Evolutionary conservation across 2,329 filamentous ascomycete species (phyloP).

Genomic region (Neopestalotiopsis clavispora): DNA sequence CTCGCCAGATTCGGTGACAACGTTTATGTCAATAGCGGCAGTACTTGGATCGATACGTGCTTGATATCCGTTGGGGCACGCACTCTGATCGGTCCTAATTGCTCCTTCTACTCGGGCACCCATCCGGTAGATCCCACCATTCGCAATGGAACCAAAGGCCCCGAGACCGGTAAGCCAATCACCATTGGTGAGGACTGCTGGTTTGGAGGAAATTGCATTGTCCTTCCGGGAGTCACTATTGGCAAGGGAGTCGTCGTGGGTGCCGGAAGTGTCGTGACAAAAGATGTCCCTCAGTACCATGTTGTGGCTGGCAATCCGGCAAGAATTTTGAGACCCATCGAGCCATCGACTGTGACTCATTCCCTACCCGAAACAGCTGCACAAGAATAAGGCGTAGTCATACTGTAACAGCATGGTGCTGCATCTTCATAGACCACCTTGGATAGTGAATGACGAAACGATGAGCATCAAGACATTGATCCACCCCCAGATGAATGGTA

Average conservation of each 20-base stretch:
- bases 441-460: slow-evolving; percentile 89
- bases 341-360: slow-evolving; percentile 3
- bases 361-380: neutral
- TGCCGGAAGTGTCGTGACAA: slow-evolving; percentile 84
- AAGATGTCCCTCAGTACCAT: slow-evolving; percentile 68
- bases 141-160: slow-evolving; percentile 75
- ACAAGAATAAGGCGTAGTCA: neutral
- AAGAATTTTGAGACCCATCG: slow-evolving; percentile 49
- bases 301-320: slow-evolving; percentile 73
- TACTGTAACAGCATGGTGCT: no score
- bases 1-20: slow-evolving; percentile 62
- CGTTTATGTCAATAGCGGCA: slow-evolving; percentile 78
- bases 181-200: slow-evolving; percentile 81
- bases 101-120: slow-evolving; percentile 74
- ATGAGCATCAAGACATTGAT: slow-evolving; percentile 84
- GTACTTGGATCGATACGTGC: slow-evolving; percentile 78
- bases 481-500: slow-evolving; percentile 86
- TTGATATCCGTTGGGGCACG: slow-evolving; percentile 75
- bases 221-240: slow-evolving; percentile 79
- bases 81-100: slow-evolving; percentile 80
- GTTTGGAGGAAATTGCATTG: slow-evolving; percentile 73
- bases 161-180: slow-evolving; percentile 76
- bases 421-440: slow-evolving; percentile 76
- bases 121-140: slow-evolving; percentile 79
- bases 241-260: slow-evolving; percentile 76